Evolutionary conservation across 345 rosid genomes (phyloP).

Genomic region (Carallia pectinifolia): DNA sequence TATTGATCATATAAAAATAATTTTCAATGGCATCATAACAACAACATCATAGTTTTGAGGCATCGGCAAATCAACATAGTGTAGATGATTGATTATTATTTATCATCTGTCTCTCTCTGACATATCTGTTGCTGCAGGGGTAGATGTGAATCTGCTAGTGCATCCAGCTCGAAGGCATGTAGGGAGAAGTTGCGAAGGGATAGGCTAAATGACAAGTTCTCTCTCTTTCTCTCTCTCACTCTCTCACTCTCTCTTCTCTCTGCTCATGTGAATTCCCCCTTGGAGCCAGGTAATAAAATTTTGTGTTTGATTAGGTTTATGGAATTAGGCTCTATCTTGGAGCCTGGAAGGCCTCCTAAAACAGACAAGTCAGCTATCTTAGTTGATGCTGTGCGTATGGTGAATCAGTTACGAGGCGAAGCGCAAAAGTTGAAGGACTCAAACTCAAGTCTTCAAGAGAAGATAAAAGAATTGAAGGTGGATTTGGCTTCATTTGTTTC

Average conservation of each 20-base stretch:
- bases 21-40: too few relatives aligned
- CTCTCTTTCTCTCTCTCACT: conserved; percentile 1
- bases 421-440: conserved; percentile 75
- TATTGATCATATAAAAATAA: too few relatives aligned
- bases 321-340: conserved; percentile 75
- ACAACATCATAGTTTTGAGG: too few relatives aligned
- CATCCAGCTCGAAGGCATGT: conserved; percentile 86
- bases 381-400: conserved; percentile 73
- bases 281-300: conserved; percentile 7
- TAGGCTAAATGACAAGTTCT: conserved; percentile 71
- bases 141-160: conserved; percentile 43
- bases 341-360: conserved; percentile 76
- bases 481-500: conserved; percentile 4
- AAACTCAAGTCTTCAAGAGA: conserved; percentile 71
- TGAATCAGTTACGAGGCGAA: conserved; percentile 75
- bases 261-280: not conserved
- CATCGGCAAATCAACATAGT: too few relatives aligned
- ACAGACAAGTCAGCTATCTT: conserved; percentile 85
- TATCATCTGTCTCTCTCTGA: conserved; percentile 8
- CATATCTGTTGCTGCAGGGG: conserved; percentile 50
- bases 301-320: conserved; percentile 49
- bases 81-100: too few relatives aligned
- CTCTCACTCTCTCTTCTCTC: not conserved
- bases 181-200: conserved; percentile 92
- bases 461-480: conserved; percentile 83